phyloP scores from a whole-genome alignment of 345 rosid species.

The Eutrema yunnanense region DNA sequence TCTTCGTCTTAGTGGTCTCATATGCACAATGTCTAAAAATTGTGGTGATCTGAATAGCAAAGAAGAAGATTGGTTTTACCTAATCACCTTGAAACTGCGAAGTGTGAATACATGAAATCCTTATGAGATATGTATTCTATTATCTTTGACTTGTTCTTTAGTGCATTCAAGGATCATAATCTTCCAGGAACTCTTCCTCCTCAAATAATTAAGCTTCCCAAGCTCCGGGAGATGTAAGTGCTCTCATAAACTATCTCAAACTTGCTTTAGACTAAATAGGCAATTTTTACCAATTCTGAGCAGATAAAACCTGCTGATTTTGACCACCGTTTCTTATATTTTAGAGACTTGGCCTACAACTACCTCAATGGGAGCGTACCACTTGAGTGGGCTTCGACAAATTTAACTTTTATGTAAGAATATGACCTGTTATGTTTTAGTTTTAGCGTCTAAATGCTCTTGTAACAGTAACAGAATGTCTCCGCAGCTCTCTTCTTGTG shows the following conservation, averaged over 20 bases:
- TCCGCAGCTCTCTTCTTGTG: conserved; percentile 46
- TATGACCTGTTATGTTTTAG: not conserved
- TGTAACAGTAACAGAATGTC: conserved; percentile 11
- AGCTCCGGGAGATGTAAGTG: conserved; percentile 47
- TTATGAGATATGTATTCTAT: not conserved
- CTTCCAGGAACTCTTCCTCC: conserved; percentile 61
- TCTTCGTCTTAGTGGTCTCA: not conserved
- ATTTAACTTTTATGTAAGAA: conserved; percentile 47
- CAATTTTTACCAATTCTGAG: not conserved
- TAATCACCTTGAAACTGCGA: not conserved
- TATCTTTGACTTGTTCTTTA: conserved; percentile 22
- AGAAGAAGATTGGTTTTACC: not conserved
- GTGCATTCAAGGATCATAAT: conserved; percentile 43
- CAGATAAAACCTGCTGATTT: not conserved
- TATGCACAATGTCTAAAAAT: not conserved
- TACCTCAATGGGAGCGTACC: conserved; percentile 52
- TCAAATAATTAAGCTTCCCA: conserved; percentile 42
- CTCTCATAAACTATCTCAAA: not conserved
- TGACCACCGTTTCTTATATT: not conserved
- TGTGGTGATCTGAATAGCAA: not conserved
- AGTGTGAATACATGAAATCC: not conserved
- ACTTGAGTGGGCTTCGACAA: conserved; percentile 46
- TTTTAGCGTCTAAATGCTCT: not conserved
- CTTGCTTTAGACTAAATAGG: not conserved
- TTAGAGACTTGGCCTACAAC: conserved; percentile 53